Base-by-base conservation (phyloP, 148 eudicot species). In the Chenopodium quinoa region DNA sequence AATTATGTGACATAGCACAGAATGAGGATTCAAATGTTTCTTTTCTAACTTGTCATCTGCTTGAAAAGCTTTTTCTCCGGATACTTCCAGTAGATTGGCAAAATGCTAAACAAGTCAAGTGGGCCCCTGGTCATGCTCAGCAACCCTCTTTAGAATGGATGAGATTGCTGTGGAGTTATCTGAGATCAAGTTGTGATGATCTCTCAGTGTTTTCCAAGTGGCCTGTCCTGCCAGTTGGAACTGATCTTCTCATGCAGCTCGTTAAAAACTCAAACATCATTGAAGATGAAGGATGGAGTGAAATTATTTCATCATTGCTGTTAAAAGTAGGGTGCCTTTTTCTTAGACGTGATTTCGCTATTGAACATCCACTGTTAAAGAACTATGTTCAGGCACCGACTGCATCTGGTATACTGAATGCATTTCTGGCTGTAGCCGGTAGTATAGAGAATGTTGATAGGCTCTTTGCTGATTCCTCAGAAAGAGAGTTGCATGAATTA, bases 181-280 rank as follows among this genome's bases (percentile, higher is more conserved):
- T 96, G 78, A 87, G 86, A 75, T 89, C 89, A 78, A 86, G 85
- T 67, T 92, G 98, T 83, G 89, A 89, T 64, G 93, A 96, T 76
- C 95, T 96, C 71, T 88, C 93, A 19, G 78, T 92, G 69, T 94
- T 96, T 87, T 88, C 91, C 29, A 90, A 87, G 83, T 96, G 99
- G 99, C 99, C 99, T 80, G 89, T 94, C 78, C 89, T 96, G 87
- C 99, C 99, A 14, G 98, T 94, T 81, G 98, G 92, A 83, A 87
- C 86, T 71, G 75, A 84, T 88, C 60, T 71, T 88, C 98, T 96
- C 31, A 79, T 91, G 86, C 97, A 89, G 83, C 97, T 96, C 81
- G 91, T 89, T 77, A 79, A 89, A 80, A 91, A 90, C 84, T 96
- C 99, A 75, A 91, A 90, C 86, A 91, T 96, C 74, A 91, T 96